Evolutionary conservation across 1,284 basidiomycete genomes (phyloP).

Genomic region (Mycena sp.): DNA sequence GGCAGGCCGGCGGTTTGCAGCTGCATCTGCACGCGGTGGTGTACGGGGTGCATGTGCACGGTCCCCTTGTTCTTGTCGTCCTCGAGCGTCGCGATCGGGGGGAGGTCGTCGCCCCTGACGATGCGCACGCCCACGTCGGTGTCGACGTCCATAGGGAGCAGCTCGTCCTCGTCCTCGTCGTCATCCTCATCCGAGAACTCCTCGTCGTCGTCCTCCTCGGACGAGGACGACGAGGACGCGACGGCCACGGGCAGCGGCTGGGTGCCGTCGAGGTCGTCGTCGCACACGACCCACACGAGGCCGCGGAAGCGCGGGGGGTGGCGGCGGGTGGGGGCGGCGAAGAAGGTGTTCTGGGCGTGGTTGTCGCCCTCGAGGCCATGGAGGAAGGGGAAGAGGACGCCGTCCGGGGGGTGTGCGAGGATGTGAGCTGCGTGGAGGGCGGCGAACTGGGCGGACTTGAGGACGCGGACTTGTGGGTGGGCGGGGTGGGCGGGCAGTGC

Average conservation of each 20-base stretch:
- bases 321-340: slow-evolving; percentile 53
- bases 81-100: slow-evolving; percentile 31
- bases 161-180: slow-evolving; percentile 31
- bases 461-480: slow-evolving; percentile 51
- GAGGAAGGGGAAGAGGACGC: slow-evolving; percentile 84
- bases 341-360: slow-evolving; percentile 81
- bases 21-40: slow-evolving; percentile 35
- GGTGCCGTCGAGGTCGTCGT: slow-evolving; percentile 75
- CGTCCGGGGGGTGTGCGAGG: slow-evolving; percentile 76
- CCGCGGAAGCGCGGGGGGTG: slow-evolving; percentile 61
- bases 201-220: neutral
- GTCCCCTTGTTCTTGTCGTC: slow-evolving; percentile 32
- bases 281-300: slow-evolving; percentile 78
- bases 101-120: slow-evolving; percentile 26
- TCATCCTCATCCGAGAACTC: slow-evolving; percentile 46
- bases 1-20: slow-evolving; percentile 7
- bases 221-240: no score
- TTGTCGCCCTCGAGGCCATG: slow-evolving; percentile 86
- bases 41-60: slow-evolving; percentile 64
- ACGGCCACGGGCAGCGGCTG: no score
- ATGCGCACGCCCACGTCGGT: slow-evolving; percentile 23
- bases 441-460: slow-evolving; percentile 66
- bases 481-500: neutral
- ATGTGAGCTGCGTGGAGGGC: slow-evolving; percentile 70
- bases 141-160: slow-evolving; percentile 28